Evolutionary conservation across 23 red algal genomes (phyloP).

Genomic region (Gracilaria gracilis): DNA sequence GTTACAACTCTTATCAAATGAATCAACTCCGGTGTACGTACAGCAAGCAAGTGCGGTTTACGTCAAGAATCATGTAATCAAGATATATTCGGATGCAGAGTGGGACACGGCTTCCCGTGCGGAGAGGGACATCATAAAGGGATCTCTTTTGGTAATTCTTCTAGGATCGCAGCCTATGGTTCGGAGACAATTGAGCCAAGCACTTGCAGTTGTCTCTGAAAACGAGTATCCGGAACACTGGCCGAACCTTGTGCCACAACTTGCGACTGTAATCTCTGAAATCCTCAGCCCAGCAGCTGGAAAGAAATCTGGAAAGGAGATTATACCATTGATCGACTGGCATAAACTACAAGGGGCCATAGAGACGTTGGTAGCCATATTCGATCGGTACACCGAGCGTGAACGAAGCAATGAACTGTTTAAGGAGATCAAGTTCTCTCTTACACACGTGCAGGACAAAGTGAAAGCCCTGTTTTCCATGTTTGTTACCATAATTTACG

Average conservation of each 20-base stretch:
- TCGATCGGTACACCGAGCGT: slow-evolving; percentile 89
- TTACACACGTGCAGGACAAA: slow-evolving; percentile 63
- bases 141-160: slow-evolving; percentile 54
- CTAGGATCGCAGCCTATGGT: slow-evolving; percentile 52
- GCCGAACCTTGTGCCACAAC: slow-evolving; percentile 84
- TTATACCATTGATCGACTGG: slow-evolving; percentile 60
- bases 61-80: slow-evolving; percentile 86
- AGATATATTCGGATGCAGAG: slow-evolving; percentile 70
- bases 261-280: slow-evolving; percentile 25
- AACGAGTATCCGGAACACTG: slow-evolving; percentile 86
- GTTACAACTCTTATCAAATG: slow-evolving; percentile 76
- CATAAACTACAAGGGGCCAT: slow-evolving; percentile 69
- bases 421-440: slow-evolving; percentile 84
- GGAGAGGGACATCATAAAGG: slow-evolving; percentile 72
- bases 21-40: slow-evolving; percentile 58
- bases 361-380: slow-evolving; percentile 85
- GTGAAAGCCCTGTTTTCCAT: slow-evolving; percentile 64
- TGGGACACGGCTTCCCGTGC: slow-evolving; percentile 21
- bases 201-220: slow-evolving; percentile 75
- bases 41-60: slow-evolving; percentile 91
- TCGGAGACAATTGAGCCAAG: slow-evolving; percentile 81
- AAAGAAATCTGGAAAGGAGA: slow-evolving; percentile 15
- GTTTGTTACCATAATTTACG: slow-evolving; percentile 40
- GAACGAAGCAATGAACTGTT: slow-evolving; percentile 88
- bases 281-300: slow-evolving; percentile 14